Base-by-base conservation (phyloP, 1,284 basidiomycete genomes). In the Anthracocystis panici-leucophaei region DNA sequence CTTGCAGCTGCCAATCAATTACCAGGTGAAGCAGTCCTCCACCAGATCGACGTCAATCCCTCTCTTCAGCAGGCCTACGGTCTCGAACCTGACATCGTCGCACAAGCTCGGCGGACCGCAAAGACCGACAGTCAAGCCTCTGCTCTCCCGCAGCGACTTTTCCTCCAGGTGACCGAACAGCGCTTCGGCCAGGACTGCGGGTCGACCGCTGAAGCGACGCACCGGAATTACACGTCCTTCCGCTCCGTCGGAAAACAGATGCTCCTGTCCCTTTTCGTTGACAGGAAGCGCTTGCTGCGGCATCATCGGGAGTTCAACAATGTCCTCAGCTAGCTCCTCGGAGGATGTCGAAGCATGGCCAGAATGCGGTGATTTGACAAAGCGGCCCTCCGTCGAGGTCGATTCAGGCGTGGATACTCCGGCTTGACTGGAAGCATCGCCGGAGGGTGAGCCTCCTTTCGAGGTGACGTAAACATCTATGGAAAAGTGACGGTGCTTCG, bases 11-110 rank as follows among this genome's bases (percentile, higher is more conserved):
- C 29, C 20, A 12, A 35, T 20, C n/a, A 12, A 21, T 23, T 35
- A 72, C 69, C 69, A 72, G 5, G 63, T 66, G 42, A 73, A 73
- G 52, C 65, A 67, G 48, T 73, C 70, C 33, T 73, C 65, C 12
- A 63, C 27, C 33, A 73, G 48, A 10, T 62, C 55, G 35, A 67
- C 57, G 27, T 73, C 33, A 23, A 56, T 20, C 7, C 70, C 65
- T 20, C 41, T 49, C 50, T 64, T 67, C 18, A 73, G 49, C 49
- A 73, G 42, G 1, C 46, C n/a, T 21, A 73, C 60, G 6, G 57
- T 53, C 21, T 73, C 65, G 20, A 40, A 60, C 18, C 70, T 38
- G 16, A 73, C 70, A n/a, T 59, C 60, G 49, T 73, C 70, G 65
- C 70, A 73, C 29, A 68, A 21, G 40, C 52, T 57, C 3, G 70